Conservation (phyloP, 768 basidiomycete species). For the Trametes cinnabarina region DNA sequence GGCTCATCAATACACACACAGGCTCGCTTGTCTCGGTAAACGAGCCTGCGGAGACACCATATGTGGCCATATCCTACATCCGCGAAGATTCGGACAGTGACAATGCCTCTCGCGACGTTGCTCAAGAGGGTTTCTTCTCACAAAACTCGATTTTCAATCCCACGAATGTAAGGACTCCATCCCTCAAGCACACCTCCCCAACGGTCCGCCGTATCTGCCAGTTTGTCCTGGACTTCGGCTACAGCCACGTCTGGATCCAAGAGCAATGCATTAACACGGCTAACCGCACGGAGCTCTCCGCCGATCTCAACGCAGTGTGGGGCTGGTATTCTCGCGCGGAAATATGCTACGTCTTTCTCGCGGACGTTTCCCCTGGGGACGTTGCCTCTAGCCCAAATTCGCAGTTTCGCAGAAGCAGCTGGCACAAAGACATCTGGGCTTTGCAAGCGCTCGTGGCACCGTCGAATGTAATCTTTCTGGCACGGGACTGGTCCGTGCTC, state of each 20-base stretch:
- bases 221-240: not conserved
- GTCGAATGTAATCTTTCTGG: not conserved
- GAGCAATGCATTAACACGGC: not conserved
- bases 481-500: not conserved
- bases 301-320: not conserved
- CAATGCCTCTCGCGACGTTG: not conserved
- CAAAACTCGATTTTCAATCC: no score
- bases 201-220: not conserved
- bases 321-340: not conserved
- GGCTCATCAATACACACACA: not conserved
- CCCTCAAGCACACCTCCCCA: not conserved
- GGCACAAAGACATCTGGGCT: not conserved
- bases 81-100: not conserved
- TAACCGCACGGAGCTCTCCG: not conserved
- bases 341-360: not conserved
- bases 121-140: no score
- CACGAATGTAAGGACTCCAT: no score
- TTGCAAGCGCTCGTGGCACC: not conserved
- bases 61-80: not conserved
- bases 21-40: not conserved
- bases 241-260: not conserved
- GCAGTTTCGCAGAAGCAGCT: not conserved
- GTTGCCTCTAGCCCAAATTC: not conserved
- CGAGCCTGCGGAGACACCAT: not conserved
- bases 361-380: not conserved